Evolutionary conservation across 75 land plant species (phyloP), one percentile per base, ranked within the genome.

Genomic region (Adiantum capillusveneris): DNA sequence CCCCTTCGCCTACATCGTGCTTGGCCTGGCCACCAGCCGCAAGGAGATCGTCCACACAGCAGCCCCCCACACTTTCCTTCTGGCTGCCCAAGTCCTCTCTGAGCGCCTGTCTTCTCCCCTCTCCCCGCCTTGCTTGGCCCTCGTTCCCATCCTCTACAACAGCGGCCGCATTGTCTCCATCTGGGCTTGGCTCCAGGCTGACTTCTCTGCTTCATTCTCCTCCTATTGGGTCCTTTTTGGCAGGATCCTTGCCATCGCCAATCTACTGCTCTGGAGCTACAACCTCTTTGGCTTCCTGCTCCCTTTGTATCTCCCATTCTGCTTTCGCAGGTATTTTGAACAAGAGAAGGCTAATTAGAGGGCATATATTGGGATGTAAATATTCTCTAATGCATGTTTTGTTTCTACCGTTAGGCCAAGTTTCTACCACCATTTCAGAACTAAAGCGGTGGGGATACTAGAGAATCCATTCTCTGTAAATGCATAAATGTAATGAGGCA

Each of bases 281-380:
- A 90, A 90, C 57, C 72, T 91, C 7, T 87, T 91, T 71, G 81
- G 83, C n/a, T 91, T 91, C 60, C 67, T 87, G 65, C 18, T 91
- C 26, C 97, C 97, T 26, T 74, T 87, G 51, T 87, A 71, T 46
- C 54, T 91, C n/a, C 97, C 97, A 20, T 67, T 46, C 14, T 46
- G 49, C 49, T 46, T 46, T 14, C 37, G 9, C 7, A 34, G 37
- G n/a, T n/a, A n/a, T n/a, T n/a, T n/a, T n/a, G n/a, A n/a, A n/a
- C n/a, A n/a, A n/a, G n/a, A n/a, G n/a, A n/a, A n/a, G n/a, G n/a
- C n/a, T n/a, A n/a, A n/a, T n/a, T n/a, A n/a, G n/a, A n/a, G n/a
- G n/a, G n/a, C n/a, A n/a, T n/a, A n/a, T n/a, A n/a, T n/a, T n/a
- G n/a, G n/a, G n/a, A n/a, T n/a, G n/a, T n/a, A n/a, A n/a, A n/a